Evolutionary conservation across 2,329 filamentous ascomycete species (phyloP).

Genomic region (Colletotrichum tofieldiae): DNA sequence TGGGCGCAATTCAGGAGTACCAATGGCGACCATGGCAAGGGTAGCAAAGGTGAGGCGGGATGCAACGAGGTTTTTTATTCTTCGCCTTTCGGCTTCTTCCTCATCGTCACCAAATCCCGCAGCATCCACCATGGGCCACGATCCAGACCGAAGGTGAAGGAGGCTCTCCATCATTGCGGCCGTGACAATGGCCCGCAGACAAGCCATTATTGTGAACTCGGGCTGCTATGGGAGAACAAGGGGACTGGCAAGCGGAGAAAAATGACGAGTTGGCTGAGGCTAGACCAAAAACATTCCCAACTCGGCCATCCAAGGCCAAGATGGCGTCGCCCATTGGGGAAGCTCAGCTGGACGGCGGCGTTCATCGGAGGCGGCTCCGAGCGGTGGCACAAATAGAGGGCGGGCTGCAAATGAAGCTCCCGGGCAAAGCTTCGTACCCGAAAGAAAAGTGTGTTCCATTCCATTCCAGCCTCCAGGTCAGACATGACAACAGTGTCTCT

Average conservation of each 20-base stretch:
- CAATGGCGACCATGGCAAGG: neutral
- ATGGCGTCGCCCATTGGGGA: conserved; percentile 5
- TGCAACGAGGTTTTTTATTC: conserved; percentile 21
- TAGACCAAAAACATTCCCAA: conserved; percentile 29
- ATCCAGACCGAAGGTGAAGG: neutral
- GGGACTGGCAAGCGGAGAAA: conserved; percentile 7
- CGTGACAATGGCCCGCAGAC: conserved; percentile 6
- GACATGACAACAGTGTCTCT: conserved; percentile 2
- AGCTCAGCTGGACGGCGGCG: conserved; percentile 10
- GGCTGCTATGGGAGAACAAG: conserved; percentile 12
- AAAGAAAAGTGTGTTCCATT: neutral
- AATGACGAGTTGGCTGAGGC: conserved; percentile 35
- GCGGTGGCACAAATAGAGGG: neutral
- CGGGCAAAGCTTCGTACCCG: neutral
- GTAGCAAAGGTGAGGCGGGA: conserved; percentile 6
- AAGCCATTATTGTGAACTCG: conserved; percentile 5
- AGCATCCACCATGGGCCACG: neutral
- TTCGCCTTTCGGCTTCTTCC: neutral
- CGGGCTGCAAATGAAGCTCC: conserved; percentile 8
- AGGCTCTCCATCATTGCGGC: conserved; percentile 14
- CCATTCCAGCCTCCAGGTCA: neutral
- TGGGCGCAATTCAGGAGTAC: neutral
- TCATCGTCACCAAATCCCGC: neutral
- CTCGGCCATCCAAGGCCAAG: neutral
- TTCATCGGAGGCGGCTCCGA: conserved; percentile 37